Conservation (phyloP, 306 rosid species). For the Vachellia collinsii region DNA sequence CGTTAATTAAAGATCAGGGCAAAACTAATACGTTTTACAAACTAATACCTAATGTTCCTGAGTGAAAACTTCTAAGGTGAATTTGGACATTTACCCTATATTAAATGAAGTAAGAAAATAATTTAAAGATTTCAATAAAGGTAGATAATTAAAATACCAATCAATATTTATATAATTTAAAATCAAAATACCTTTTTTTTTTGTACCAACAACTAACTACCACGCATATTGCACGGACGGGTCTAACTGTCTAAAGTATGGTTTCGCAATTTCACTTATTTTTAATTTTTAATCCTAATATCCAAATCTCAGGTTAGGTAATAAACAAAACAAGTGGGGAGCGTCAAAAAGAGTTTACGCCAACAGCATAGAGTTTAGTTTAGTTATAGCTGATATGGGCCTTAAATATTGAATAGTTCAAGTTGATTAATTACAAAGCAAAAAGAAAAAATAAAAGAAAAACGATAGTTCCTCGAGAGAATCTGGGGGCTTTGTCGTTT, state of each 20-base stretch:
- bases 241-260: too few relatives aligned
- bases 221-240: neutral
- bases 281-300: neutral
- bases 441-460: neutral
- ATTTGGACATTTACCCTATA: too few relatives aligned
- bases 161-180: neutral
- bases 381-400: neutral
- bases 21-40: too few relatives aligned
- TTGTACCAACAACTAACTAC: neutral
- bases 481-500: slow-evolving; percentile 1
- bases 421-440: neutral
- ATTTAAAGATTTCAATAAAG: neutral
- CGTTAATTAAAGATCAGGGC: too few relatives aligned
- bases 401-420: neutral
- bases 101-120: neutral
- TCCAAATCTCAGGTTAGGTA: neutral
- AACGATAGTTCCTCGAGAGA: neutral
- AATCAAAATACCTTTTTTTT: neutral
- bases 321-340: neutral
- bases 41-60: too few relatives aligned
- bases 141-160: neutral
- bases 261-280: neutral
- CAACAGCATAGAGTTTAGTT: neutral
- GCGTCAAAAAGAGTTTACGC: neutral
- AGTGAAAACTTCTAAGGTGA: too few relatives aligned